Percentiles rank a stretch among this genome's conserved stretches.
Conservation (phyloP, 73 alveolate species). For the Stentor roeselii region DNA sequence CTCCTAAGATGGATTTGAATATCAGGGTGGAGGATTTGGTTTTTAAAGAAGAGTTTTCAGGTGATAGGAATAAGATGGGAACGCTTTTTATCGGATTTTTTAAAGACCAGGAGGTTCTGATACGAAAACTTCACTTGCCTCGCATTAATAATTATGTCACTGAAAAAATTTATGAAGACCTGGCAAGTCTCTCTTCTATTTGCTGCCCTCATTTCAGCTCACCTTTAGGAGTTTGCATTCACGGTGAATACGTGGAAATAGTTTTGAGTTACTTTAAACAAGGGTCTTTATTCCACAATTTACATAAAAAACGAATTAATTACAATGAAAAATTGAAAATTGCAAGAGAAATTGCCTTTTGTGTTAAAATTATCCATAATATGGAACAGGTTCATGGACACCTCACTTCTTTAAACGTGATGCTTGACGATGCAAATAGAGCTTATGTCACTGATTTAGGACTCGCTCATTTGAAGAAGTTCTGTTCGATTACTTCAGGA, state of each 20-base stretch:
- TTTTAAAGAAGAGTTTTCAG: neutral
- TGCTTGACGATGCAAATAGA: neutral
- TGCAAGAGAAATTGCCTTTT: constrained; percentile 23
- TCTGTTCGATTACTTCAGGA: neutral
- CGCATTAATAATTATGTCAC: neutral
- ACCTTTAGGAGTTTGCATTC: neutral
- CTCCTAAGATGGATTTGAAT: neutral
- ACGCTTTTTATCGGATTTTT: neutral
- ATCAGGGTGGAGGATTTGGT: neutral
- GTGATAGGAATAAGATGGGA: neutral
- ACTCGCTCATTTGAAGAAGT: constrained; percentile 1
- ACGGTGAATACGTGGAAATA: neutral
- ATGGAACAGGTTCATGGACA: constrained; percentile 31
- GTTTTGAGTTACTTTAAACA: neutral
- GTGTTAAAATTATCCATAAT: constrained; percentile 11
- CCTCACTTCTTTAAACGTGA: constrained; percentile 15
- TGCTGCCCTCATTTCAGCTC: neutral
- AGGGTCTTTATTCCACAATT: neutral
- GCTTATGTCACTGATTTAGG: constrained; percentile 25
- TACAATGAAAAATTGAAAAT: constrained; percentile 24
- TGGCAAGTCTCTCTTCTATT: neutral
- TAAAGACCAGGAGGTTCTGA: neutral
- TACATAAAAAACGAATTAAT: neutral
- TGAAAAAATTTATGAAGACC: neutral
- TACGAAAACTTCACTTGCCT: neutral